A percentile compares a stretch with the other conserved stretches of the same genome.
Conservation (phyloP, 495 filamentous ascomycete species). For the Penicillium atrosanguineum region DNA sequence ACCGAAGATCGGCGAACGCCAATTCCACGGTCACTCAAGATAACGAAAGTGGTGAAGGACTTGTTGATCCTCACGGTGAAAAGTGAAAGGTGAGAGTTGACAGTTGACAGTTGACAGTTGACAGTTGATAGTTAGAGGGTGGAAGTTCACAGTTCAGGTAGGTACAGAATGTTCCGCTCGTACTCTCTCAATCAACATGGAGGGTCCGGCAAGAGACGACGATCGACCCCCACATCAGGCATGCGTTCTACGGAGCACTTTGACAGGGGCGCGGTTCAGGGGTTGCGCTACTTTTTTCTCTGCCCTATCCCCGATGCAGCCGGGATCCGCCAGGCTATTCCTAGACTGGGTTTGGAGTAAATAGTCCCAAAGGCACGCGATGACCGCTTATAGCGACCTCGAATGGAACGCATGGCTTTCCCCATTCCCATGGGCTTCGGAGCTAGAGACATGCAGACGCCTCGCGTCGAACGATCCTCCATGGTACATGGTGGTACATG, state of each 20-base stretch:
- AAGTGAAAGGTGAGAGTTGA: neutral
- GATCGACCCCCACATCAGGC: conserved; percentile 29
- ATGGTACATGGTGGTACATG: neutral
- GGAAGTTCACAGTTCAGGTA: neutral
- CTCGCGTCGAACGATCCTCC: neutral
- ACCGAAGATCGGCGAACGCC: conserved; percentile 11
- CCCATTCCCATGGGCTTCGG: neutral
- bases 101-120: too few species aligned
- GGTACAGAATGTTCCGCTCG: neutral
- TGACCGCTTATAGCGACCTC: neutral
- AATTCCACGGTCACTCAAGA: conserved; percentile 14
- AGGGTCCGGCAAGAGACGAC: conserved; percentile 4
- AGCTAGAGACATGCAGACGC: neutral
- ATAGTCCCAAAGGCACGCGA: neutral
- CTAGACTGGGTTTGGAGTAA: neutral
- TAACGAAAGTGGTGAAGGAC: neutral
- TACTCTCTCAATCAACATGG: conserved; percentile 1
- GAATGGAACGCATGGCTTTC: neutral
- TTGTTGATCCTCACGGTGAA: neutral
- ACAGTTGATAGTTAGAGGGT: too few species aligned
- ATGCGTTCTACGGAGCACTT: conserved; percentile 25
- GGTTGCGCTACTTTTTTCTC: conserved; percentile 15
- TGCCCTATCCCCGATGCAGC: conserved; percentile 7
- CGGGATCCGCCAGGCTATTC: conserved; percentile 7
- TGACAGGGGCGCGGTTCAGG: conserved; percentile 31